phyloP scores from a whole-genome alignment of 345 rosid species.

The Lepidium didymum region DNA sequence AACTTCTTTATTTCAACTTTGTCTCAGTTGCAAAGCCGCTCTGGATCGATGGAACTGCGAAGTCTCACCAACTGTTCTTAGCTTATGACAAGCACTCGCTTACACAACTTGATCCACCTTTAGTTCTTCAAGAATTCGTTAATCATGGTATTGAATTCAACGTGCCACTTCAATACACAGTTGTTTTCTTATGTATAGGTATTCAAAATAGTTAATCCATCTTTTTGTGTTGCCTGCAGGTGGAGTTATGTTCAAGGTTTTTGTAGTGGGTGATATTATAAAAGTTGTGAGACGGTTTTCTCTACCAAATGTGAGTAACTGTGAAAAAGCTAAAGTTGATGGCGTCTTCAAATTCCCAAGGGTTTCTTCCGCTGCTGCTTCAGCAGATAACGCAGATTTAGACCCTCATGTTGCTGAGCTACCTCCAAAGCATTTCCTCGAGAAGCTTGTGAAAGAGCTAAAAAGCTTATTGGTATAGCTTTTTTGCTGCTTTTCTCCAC shows the following conservation, averaged over 20 bases:
- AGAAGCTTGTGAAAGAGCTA: conserved; percentile 81
- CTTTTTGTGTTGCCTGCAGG: conserved; percentile 33
- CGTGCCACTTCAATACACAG: neutral
- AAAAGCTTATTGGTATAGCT: conserved; percentile 49
- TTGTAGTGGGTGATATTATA: conserved; percentile 70
- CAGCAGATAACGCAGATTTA: conserved; percentile 82
- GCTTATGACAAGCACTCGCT: conserved; percentile 71
- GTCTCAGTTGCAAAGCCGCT: conserved; percentile 87
- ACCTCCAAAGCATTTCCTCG: conserved; percentile 78
- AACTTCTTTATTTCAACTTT: neutral
- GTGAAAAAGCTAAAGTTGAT: conserved; percentile 47
- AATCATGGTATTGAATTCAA: conserved; percentile 64
- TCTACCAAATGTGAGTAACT: conserved; percentile 61
- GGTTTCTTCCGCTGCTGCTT: conserved; percentile 86
- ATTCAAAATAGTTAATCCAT: neutral
- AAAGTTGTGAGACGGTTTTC: conserved; percentile 87
- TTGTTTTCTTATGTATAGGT: neutral
- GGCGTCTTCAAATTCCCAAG: conserved; percentile 69
- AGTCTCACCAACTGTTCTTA: conserved; percentile 78
- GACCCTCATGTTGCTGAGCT: conserved; percentile 78
- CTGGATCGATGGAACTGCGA: conserved; percentile 84
- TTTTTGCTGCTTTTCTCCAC: neutral
- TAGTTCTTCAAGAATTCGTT: conserved; percentile 91
- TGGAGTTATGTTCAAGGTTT: conserved; percentile 82
- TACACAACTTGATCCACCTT: conserved; percentile 75